Evolutionary conservation across 2,329 filamentous ascomycete species (phyloP), one percentile per base, ranked within the genome.

Genomic region (Furcasterigmium sp.): DNA sequence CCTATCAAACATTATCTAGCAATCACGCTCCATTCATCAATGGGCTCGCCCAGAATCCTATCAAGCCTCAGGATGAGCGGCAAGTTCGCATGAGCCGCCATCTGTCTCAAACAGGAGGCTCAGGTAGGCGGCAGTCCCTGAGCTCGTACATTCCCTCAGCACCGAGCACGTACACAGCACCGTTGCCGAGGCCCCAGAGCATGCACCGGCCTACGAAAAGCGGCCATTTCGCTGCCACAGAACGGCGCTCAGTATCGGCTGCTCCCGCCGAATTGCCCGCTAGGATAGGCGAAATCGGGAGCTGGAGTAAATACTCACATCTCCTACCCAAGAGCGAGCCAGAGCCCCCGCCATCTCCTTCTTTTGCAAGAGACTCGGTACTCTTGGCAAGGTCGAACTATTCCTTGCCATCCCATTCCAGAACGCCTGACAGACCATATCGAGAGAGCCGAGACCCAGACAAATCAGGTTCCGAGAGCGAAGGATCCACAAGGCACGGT

Each of bases 291-390:
- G 8, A 32, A 32, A 8, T 35, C 32, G n/a, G 15, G 39, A n/a
- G 26, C 8, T 32, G 47, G 17, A 35, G 42, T 10, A 51, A 47
- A 13, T 47, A 43, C 25, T 41, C 37, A 11, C 46, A 30, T 9
- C 20, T 10, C n/a, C 30, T 15, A 9, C 46, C 48, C 2, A 46
- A 42, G 18, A 46, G 42, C 4, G 36, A 46, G 14, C 39, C 45
- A 11, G 37, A 32, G 7, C 41, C 45, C 3, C 26, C 46, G 3
- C 42, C 41, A 18, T 50, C 49, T 3, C 30, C 51, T 3, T 45
- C 40, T 37, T 32, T 46, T 8, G 45, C 48, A 4, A 51, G 53
- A 2, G 56, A 56, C 18, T 53, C 54, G 2, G 46, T 54, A n/a
- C 36, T 51, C 19, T 41, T 54, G 9, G 49, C 50, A 5, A 55